Percentiles rank a stretch among this genome's conserved stretches.
Conservation (phyloP, 1,284 basidiomycete genomes). For the Ustilago xerochloae region DNA sequence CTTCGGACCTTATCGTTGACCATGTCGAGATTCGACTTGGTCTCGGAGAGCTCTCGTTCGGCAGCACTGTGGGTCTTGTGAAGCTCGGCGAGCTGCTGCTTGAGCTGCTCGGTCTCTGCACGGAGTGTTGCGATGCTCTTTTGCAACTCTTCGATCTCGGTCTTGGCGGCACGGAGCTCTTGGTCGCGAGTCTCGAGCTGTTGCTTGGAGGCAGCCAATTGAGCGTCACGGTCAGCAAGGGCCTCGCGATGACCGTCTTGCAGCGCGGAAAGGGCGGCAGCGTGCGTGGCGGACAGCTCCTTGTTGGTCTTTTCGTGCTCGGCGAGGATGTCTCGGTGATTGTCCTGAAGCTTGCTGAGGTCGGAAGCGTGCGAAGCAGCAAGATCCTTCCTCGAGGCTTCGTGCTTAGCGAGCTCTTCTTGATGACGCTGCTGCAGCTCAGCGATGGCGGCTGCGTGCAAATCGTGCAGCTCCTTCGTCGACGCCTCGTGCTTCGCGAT, state of each 20-base stretch:
- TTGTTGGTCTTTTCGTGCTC: constrained; percentile 19
- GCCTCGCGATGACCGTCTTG: constrained; percentile 25
- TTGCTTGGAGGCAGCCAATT: constrained; percentile 12
- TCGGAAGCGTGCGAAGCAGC: constrained; percentile 15
- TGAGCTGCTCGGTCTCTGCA: constrained; percentile 37
- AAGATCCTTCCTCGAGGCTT: constrained; percentile 14
- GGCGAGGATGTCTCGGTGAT: constrained; percentile 16
- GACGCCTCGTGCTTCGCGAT: constrained; percentile 5
- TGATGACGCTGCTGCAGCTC: constrained; percentile 14
- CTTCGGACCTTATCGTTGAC: constrained; percentile 47
- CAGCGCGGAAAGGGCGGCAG: constrained; percentile 21
- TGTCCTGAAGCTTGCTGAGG: constrained; percentile 14
- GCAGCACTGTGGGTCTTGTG: constrained; percentile 28
- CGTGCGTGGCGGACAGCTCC: constrained; percentile 19
- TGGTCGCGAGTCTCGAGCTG: constrained; percentile 11
- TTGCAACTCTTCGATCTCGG: constrained; percentile 41
- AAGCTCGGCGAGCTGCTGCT: constrained; percentile 28
- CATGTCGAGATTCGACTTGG: constrained; percentile 37
- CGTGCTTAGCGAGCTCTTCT: constrained; percentile 2
- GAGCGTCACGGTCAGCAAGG: constrained; percentile 18
- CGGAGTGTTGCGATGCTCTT: constrained; percentile 27
- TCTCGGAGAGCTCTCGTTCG: constrained; percentile 39
- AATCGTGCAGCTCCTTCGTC: no score
- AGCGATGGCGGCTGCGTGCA: constrained; percentile 15
- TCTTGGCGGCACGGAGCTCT: constrained; percentile 24